A percentile compares a stretch with the other conserved stretches of the same genome.
Evolutionary conservation across 805 yeast species (phyloP).

Genomic region (Candida xyloterini): DNA sequence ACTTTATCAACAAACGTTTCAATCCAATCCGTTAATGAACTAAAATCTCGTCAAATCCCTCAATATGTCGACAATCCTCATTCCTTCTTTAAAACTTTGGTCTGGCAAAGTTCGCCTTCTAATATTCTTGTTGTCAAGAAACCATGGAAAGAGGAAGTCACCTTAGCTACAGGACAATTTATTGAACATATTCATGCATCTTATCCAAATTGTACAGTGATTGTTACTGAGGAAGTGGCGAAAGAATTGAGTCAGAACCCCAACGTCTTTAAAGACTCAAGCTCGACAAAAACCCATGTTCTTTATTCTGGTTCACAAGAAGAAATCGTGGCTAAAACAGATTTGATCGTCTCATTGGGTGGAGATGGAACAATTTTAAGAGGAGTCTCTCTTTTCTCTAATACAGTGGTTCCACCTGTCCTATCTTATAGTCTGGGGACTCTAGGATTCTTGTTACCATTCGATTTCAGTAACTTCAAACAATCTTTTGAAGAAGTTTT

Average conservation of each 20-base stretch:
- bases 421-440: conserved; percentile 88
- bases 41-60: conserved; percentile 37
- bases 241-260: conserved; percentile 43
- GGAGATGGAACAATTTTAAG: conserved; percentile 93
- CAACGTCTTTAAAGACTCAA: background rate
- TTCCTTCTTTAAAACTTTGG: conserved; percentile 58
- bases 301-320: conserved; percentile 57
- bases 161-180: conserved; percentile 63
- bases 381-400: conserved; percentile 76
- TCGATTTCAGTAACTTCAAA: conserved; percentile 63
- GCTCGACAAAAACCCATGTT: conserved; percentile 25
- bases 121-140: conserved; percentile 82
- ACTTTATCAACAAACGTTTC: background rate
- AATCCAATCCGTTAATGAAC: conserved; percentile 9
- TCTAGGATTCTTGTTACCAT: conserved; percentile 84
- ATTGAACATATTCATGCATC: conserved; percentile 55
- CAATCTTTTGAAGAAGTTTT: conserved; percentile 65
- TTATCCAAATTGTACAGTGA: conserved; percentile 71
- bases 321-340: conserved; percentile 66
- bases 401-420: conserved; percentile 79
- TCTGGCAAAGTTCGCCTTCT: conserved; percentile 71
- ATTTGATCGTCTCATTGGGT: conserved; percentile 82
- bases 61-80: conserved; percentile 53
- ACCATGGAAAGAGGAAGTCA: conserved; percentile 69
- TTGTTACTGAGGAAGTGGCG: conserved; percentile 72